Conservation (phyloP, 2,329 filamentous ascomycete species). For the Gaeumannomyces sp. region DNA sequence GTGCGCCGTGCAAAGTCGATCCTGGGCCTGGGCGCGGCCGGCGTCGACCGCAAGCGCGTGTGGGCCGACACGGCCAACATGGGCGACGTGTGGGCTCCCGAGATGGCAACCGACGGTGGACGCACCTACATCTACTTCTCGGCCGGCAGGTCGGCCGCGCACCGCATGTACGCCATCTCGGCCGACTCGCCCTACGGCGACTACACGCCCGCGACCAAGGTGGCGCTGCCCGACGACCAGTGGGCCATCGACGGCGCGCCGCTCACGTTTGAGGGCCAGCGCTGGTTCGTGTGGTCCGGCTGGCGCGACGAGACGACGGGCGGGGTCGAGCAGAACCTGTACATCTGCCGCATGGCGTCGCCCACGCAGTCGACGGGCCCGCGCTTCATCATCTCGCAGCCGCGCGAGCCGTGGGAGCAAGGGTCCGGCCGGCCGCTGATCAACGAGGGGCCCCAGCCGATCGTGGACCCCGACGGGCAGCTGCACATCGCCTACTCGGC, state of each 20-base stretch:
- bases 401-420: slow-evolving; percentile 20
- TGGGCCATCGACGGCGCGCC: slow-evolving; percentile 22
- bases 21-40: slow-evolving; percentile 14
- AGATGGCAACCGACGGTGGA: slow-evolving; percentile 13
- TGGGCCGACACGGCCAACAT: slow-evolving; percentile 12
- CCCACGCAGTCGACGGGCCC: slow-evolving; percentile 15
- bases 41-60: slow-evolving; percentile 10
- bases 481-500: slow-evolving; percentile 23
- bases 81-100: slow-evolving; percentile 15
- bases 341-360: slow-evolving; percentile 20
- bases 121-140: slow-evolving; percentile 20
- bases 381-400: slow-evolving; percentile 21
- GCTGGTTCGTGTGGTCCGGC: slow-evolving; percentile 23
- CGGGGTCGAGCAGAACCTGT: slow-evolving; percentile 18
- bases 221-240: slow-evolving; percentile 18
- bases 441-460: slow-evolving; percentile 21
- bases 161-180: slow-evolving; percentile 21
- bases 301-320: slow-evolving; percentile 13
- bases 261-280: slow-evolving; percentile 16
- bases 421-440: slow-evolving; percentile 14
- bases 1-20: slow-evolving; percentile 17
- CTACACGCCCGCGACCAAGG: slow-evolving; percentile 16
- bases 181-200: slow-evolving; percentile 15
- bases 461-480: slow-evolving; percentile 20
- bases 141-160: slow-evolving; percentile 13